Percentiles rank a stretch among this genome's conserved stretches.
phyloP scores from a whole-genome alignment of 1,284 basidiomycete genomes.

The Ganoderma sinense region DNA sequence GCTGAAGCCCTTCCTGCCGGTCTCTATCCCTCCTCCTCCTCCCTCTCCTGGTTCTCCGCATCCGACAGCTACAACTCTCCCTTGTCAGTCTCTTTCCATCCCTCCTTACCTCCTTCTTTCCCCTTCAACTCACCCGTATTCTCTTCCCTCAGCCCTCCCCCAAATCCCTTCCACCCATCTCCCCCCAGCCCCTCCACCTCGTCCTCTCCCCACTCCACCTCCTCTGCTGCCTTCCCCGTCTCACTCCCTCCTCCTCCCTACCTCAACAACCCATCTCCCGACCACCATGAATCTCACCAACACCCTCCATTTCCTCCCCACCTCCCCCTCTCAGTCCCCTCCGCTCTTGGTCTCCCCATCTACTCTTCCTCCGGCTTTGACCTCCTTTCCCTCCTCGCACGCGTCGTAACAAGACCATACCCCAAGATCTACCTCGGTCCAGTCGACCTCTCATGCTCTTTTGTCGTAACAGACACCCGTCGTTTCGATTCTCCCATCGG shows the following conservation, averaged over 20 bases:
- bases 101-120: not conserved
- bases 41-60: conserved; percentile 55
- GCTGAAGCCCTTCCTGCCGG: conserved; percentile 68
- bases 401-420: conserved; percentile 78
- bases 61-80: conserved; percentile 43
- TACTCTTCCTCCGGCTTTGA: conserved; percentile 95
- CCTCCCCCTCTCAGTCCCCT: conserved; percentile 35
- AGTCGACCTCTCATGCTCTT: conserved; percentile 91
- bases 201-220: conserved; percentile 11
- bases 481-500: conserved; percentile 81
- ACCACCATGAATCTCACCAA: conserved; percentile 7
- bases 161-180: conserved; percentile 18
- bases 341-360: conserved; percentile 51
- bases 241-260: not conserved
- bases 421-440: conserved; percentile 87
- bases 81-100: conserved; percentile 18
- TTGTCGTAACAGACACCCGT: conserved; percentile 87
- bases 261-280: not conserved
- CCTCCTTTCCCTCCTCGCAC: conserved; percentile 81
- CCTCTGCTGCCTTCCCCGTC: conserved; percentile 19
- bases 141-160: conserved; percentile 14
- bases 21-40: conserved; percentile 45
- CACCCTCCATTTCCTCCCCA: conserved; percentile 13
- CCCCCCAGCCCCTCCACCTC: conserved; percentile 13
- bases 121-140: conserved; percentile 16